These are phyloP conservation scores for Neofusicoccum sp. DNA, from an alignment of 2,329 filamentous ascomycete genomes.

Conservation along the genomic window DNA sequence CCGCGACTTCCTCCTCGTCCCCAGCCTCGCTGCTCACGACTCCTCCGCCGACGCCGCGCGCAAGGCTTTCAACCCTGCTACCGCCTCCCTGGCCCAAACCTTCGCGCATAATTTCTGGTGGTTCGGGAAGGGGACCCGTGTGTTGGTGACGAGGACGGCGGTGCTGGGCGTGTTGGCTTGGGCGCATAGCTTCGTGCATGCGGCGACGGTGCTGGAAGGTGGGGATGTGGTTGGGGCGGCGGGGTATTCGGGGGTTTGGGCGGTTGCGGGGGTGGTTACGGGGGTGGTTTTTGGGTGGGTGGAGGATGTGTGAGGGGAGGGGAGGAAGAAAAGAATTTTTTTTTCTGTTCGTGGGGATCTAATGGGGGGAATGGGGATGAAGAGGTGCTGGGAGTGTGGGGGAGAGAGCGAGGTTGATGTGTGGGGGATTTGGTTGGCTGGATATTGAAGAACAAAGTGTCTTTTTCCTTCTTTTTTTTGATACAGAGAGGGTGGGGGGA, in stretches of 20 bases:
- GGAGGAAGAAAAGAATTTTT: not conserved
- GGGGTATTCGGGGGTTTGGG: constrained; percentile 76
- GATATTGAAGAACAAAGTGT: no score
- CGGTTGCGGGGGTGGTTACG: constrained; percentile 62
- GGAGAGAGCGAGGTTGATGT: no score
- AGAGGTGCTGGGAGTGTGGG: not conserved
- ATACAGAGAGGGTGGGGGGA: no score
- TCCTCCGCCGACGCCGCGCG: constrained; percentile 51
- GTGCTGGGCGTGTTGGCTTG: constrained; percentile 50
- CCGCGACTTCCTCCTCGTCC: constrained; percentile 76
- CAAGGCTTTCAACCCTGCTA: constrained; percentile 64
- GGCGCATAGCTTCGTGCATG: constrained; percentile 64
- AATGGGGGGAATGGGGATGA: not conserved
- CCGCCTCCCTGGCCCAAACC: constrained; percentile 69
- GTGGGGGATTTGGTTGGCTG: no score
- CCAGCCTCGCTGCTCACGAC: constrained; percentile 60
- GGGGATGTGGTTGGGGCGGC: constrained; percentile 70
- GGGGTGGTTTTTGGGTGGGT: constrained; percentile 60
- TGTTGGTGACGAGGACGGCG: constrained; percentile 59
- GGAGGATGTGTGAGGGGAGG: constrained; percentile 35
- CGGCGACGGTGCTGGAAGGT: constrained; percentile 66
- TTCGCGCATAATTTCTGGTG: constrained; percentile 74
- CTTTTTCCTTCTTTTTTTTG: no score
- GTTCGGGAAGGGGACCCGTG: constrained; percentile 66
- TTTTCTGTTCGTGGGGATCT: not conserved